Conservation (phyloP, 495 filamentous ascomycete species). For the Tuber microsphaerosporum region DNA sequence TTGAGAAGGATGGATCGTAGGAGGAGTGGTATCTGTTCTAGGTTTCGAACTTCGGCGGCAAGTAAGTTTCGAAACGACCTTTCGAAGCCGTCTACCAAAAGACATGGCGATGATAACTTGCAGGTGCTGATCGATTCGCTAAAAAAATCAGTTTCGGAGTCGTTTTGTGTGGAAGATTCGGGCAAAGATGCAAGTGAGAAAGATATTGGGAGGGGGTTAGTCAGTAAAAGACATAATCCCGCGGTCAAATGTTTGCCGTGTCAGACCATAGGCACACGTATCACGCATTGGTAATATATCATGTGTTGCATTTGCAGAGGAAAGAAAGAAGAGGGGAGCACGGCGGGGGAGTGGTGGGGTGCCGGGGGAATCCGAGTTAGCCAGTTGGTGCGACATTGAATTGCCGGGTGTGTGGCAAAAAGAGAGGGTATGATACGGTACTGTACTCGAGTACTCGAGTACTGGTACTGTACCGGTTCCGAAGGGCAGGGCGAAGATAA, state of each 20-base stretch:
- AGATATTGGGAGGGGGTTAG: not conserved
- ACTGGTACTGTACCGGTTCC: not conserved
- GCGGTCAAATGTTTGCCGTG: not conserved
- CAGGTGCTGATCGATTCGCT: not conserved
- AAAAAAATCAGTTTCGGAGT: not conserved
- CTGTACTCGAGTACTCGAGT: not conserved
- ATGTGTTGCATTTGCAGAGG: not conserved
- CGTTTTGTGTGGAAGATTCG: not conserved
- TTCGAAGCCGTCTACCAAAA: conserved; percentile 13
- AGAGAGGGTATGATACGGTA: not conserved
- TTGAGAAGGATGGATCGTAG: not conserved
- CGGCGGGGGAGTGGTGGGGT: not conserved
- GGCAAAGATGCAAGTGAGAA: not conserved
- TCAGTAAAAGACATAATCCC: not conserved
- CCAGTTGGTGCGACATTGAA: not conserved
- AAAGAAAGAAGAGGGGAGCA: not conserved
- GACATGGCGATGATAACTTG: conserved; percentile 7
- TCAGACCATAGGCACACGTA: conserved; percentile 3
- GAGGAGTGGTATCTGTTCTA: not conserved
- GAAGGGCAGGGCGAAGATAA: not conserved
- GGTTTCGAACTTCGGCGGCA: not conserved
- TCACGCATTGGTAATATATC: conserved; percentile 1
- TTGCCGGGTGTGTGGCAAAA: not conserved
- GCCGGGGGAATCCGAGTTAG: not conserved
- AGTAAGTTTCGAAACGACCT: conserved; percentile 14